Evolutionary conservation across 2,329 filamentous ascomycete genomes (phyloP), one percentile per base, ranked within the genome.

Genomic region (Pseudocercospora vitis): DNA sequence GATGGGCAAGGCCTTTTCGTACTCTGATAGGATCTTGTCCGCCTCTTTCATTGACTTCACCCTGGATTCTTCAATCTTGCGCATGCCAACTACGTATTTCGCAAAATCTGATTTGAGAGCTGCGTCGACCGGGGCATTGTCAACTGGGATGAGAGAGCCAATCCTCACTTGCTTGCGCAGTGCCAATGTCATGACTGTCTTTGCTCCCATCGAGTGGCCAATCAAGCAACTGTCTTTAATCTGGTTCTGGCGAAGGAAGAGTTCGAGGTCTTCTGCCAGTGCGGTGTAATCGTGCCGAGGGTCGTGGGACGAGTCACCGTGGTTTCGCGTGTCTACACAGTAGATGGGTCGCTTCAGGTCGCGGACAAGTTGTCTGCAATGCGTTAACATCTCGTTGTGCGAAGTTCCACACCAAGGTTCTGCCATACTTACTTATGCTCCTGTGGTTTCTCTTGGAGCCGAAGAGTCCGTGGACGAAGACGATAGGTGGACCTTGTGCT

Each of bases 171-270:
- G 89, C 0, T 83, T 79, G 37, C 81, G 77, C 29, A 97, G 81
- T 3, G 90, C 90, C 54, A 96, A 77, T 0, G 87, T 79, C 92
- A 97, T 96, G 63, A 89, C 90, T 1, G 87, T 85, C 76, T 97
- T 97, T 42, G 92, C 92, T 59, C 94, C 92, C 92, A 97, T 97
- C 1, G 90, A 96, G 73, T 97, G 94, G 0, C 92, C 92, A 65
- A 97, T 94, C 23, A 97, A 74, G 0, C 88, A 90, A 1, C 86
- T 78, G 23, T 87, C 76, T 39, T 80, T 75, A n/a, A 96, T 74
- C 3, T 78, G 76, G 70, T 95, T 86, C 50, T 87, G 75, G 4
- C 78, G 64, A 52, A 97, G 86, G 70, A 97, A 97, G 39, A 80
- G 77, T 50, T 86, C 83, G 8, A 96, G 84, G 65, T 97, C 92